Evolutionary conservation across 192 early-diverging fungal species (phyloP).

Genomic region (Glomus cerebriforme): DNA sequence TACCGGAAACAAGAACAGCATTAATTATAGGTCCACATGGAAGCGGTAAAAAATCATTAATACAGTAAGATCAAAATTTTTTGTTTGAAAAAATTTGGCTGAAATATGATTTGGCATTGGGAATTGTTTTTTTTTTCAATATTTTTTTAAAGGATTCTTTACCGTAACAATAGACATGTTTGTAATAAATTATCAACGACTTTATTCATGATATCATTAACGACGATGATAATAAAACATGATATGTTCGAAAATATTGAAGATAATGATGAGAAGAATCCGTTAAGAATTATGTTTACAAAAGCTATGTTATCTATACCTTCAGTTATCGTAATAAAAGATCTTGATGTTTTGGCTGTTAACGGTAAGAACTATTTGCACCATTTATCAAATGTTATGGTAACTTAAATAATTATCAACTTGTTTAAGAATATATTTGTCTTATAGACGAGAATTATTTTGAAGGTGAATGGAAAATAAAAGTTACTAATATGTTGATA

Average conservation of each 20-base stretch:
- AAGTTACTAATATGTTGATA: neutral
- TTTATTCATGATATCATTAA: conserved; percentile 36
- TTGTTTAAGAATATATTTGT: neutral
- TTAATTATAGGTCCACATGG: conserved; percentile 49
- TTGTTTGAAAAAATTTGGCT: neutral
- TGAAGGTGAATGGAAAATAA: conserved; percentile 30
- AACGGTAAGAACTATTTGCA: neutral
- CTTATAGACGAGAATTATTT: conserved; percentile 20
- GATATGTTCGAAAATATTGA: conserved; percentile 36
- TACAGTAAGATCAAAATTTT: conserved; percentile 40
- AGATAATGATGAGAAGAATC: conserved; percentile 19
- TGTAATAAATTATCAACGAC: conserved; percentile 22
- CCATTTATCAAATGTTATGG: too few species aligned
- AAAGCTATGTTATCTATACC: conserved; percentile 48
- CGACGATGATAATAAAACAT: conserved; percentile 30
- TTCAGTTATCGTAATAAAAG: conserved; percentile 52
- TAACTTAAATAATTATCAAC: too few species aligned
- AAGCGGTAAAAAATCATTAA: conserved; percentile 46
- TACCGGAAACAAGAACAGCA: conserved; percentile 46
- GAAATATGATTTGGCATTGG: too few species aligned
- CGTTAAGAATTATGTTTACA: conserved; percentile 35
- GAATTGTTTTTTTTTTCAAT: too few species aligned
- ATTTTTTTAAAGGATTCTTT: neutral
- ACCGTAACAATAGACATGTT: conserved; percentile 14
- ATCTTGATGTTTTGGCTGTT: conserved; percentile 55